These are phyloP conservation scores for Fusarium illudens DNA, from an alignment of 2,329 filamentous ascomycete species.

Conservation along the genomic window DNA sequence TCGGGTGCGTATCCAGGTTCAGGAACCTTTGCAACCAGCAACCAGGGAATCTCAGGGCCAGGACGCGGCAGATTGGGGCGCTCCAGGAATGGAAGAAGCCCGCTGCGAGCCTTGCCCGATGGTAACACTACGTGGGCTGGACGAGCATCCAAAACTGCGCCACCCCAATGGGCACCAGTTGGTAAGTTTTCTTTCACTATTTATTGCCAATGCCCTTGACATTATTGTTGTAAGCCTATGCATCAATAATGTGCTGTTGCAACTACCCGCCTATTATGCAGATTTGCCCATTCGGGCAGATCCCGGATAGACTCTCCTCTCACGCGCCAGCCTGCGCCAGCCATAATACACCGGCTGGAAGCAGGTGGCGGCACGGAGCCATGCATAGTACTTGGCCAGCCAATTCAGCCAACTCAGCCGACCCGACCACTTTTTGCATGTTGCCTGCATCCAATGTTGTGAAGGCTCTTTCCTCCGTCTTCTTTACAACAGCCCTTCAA, in stretches of 20 bases:
- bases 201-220: neutral
- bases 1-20: conserved; percentile 45
- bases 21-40: conserved; percentile 61
- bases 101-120: conserved; percentile 68
- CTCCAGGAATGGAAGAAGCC: conserved; percentile 66
- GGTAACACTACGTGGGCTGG: conserved; percentile 64
- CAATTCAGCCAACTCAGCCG: neutral
- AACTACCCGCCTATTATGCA: neutral
- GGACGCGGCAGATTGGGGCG: conserved; percentile 87
- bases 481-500: neutral
- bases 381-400: conserved; percentile 4
- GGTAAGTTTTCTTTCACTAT: conserved; percentile 51
- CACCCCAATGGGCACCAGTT: conserved; percentile 56
- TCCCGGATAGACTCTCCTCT: neutral
- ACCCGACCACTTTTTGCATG: neutral
- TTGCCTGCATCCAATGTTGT: neutral
- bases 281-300: neutral
- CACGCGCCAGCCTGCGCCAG: neutral
- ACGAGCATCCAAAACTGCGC: conserved; percentile 56
- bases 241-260: neutral
- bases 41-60: conserved; percentile 78
- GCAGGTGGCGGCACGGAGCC: conserved; percentile 3
- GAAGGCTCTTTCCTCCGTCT: neutral
- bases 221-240: neutral
- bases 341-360: neutral